phyloP scores from a whole-genome alignment of 129 eudicot genomes.

The Escallonia herrerae region DNA sequence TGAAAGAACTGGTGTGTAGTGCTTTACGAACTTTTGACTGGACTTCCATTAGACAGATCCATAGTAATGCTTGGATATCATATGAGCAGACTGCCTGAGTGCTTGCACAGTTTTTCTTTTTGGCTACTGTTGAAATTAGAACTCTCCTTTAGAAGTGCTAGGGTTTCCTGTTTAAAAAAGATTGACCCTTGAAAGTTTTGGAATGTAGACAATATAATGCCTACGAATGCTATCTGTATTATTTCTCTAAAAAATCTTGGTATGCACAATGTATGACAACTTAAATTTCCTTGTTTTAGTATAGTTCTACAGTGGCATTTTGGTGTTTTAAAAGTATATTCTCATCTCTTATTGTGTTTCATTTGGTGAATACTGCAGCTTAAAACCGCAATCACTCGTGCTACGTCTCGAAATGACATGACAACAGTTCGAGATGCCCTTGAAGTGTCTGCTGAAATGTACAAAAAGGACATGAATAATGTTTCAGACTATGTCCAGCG shows the following conservation, averaged over 20 bases:
- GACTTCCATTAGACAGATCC: too few species aligned
- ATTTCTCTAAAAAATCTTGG: too few species aligned
- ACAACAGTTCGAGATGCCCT: slow-evolving; percentile 95
- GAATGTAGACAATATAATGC: too few species aligned
- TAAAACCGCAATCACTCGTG: slow-evolving; percentile 87
- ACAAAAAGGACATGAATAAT: slow-evolving; percentile 75
- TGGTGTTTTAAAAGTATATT: background rate
- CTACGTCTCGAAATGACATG: slow-evolving; percentile 85
- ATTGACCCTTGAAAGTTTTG: too few species aligned
- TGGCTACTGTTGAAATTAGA: background rate
- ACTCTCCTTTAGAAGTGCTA: background rate
- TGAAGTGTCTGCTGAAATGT: slow-evolving; percentile 98
- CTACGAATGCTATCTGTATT: too few species aligned
- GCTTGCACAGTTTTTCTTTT: too few species aligned
- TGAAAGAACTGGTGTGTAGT: slow-evolving; percentile 77
- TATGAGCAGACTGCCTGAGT: too few species aligned
- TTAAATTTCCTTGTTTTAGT: background rate
- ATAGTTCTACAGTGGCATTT: background rate
- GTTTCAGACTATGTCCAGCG: slow-evolving; percentile 85
- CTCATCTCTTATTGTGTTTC: background rate
- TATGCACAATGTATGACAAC: too few species aligned
- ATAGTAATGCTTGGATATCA: too few species aligned
- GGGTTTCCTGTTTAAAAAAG: too few species aligned
- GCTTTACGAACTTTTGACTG: background rate
- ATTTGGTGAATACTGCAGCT: slow-evolving; percentile 36